A percentile compares a stretch with the other conserved stretches of the same genome.
Conservation (phyloP, 2,329 filamentous ascomycete genomes). For the Aureobasidium sp. region DNA sequence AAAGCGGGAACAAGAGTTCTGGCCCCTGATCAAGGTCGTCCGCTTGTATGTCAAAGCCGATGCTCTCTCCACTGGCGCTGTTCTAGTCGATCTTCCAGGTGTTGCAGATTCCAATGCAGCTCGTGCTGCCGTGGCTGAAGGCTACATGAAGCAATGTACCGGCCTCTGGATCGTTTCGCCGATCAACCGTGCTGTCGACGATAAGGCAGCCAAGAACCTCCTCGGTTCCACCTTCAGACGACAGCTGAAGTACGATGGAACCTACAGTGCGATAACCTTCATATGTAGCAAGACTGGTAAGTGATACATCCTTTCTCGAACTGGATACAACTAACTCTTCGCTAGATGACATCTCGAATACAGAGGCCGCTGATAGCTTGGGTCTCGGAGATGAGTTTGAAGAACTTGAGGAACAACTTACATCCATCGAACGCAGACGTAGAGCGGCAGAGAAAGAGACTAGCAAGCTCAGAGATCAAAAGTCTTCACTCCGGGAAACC, state of each 20-base stretch:
- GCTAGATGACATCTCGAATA: conserved; percentile 49
- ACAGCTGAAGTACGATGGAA: conserved; percentile 54
- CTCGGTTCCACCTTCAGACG: conserved; percentile 51
- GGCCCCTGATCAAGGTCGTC: conserved; percentile 50
- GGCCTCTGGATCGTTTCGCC: conserved; percentile 57
- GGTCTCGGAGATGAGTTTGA: conserved; percentile 29
- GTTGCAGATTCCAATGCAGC: conserved; percentile 55
- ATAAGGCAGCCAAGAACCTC: conserved; percentile 51
- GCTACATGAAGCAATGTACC: conserved; percentile 55
- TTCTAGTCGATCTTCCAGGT: conserved; percentile 54
- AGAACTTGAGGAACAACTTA: conserved; percentile 22
- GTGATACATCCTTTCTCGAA: neutral
- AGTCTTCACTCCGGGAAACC: conserved; percentile 19
- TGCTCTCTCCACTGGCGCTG: conserved; percentile 46
- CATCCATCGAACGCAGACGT: conserved; percentile 21
- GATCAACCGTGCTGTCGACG: conserved; percentile 53
- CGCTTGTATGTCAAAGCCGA: conserved; percentile 45
- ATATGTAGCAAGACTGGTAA: conserved; percentile 51
- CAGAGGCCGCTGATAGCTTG: conserved; percentile 37
- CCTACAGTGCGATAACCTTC: conserved; percentile 49
- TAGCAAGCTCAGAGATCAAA: conserved; percentile 28
- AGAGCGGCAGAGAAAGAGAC: conserved; percentile 22
- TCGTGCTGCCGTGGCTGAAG: conserved; percentile 49
- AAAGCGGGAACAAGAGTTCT: conserved; percentile 33
- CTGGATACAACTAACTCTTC: neutral